Percentiles rank a stretch among this genome's conserved stretches.
phyloP scores from a whole-genome alignment of 1,139 yeast species.

The Trichomonascaceae sp. region DNA sequence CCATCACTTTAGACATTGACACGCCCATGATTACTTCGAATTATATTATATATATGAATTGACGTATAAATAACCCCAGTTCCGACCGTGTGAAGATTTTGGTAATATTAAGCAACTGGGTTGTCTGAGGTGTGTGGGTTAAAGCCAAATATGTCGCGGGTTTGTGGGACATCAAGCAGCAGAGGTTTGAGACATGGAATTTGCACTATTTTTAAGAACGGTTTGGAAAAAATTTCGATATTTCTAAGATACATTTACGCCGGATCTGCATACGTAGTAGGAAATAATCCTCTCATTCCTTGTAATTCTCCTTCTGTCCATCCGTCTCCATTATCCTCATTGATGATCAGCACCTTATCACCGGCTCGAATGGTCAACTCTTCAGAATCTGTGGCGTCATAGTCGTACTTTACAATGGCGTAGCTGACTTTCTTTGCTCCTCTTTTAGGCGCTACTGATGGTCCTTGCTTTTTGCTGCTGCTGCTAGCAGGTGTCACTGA shows the following conservation, averaged over 20 bases:
- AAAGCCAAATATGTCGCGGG: background rate
- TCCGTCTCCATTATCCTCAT: slow-evolving; percentile 81
- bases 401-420: slow-evolving; percentile 73
- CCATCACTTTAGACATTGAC: slow-evolving; percentile 43
- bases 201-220: background rate
- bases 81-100: background rate
- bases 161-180: background rate
- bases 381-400: slow-evolving; percentile 74
- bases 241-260: background rate
- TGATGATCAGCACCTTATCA: slow-evolving; percentile 63
- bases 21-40: slow-evolving; percentile 37
- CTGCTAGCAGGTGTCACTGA: slow-evolving; percentile 10
- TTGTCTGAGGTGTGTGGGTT: background rate
- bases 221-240: background rate
- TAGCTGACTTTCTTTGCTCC: slow-evolving; percentile 61
- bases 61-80: background rate
- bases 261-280: slow-evolving; percentile 57
- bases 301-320: slow-evolving; percentile 92
- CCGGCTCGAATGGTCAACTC: slow-evolving; percentile 71
- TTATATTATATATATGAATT: background rate
- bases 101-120: background rate
- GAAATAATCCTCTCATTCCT: slow-evolving; percentile 72
- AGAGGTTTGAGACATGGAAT: background rate
- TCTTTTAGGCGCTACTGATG: slow-evolving; percentile 77
- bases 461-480: slow-evolving; percentile 50